Evolutionary conservation across 169 alveolate genomes (phyloP).

Genomic region (Besnoitia besnoiti): DNA sequence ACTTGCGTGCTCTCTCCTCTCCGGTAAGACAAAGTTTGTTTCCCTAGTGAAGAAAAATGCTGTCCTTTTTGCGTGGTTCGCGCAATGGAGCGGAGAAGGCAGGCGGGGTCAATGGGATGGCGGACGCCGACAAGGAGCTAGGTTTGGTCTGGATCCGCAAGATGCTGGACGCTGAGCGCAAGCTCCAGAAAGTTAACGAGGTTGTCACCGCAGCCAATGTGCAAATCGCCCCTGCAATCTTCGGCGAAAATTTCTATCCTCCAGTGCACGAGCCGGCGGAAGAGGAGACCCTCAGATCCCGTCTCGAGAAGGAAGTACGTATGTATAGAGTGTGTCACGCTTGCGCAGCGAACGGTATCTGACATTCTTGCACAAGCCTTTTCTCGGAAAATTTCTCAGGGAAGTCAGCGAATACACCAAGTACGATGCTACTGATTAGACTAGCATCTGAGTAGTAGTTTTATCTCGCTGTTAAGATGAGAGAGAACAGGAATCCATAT

Average conservation of each 20-base stretch:
- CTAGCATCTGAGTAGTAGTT: too few species aligned
- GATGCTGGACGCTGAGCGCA: conserved; percentile 11
- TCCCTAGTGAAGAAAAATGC: not conserved
- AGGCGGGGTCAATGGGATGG: not conserved
- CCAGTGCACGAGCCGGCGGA: conserved; percentile 14
- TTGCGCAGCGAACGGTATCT: too few species aligned
- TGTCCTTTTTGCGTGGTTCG: conserved; percentile 7
- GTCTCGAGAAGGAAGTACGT: conserved; percentile 3
- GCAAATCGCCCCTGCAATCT: not conserved
- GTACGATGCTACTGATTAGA: too few species aligned
- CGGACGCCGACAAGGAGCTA: not conserved
- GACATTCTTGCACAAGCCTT: too few species aligned
- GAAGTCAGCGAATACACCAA: too few species aligned
- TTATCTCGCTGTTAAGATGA: too few species aligned
- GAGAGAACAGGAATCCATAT: too few species aligned
- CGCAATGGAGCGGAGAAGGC: conserved; percentile 16
- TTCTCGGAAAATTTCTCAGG: too few species aligned
- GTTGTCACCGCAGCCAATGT: not conserved
- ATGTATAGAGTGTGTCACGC: too few species aligned
- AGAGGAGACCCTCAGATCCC: not conserved
- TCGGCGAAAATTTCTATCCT: conserved; percentile 19
- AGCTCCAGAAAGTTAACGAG: conserved; percentile 14
- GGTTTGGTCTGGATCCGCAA: conserved; percentile 32
- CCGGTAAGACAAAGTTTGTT: too few species aligned
- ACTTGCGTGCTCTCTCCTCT: not conserved